Evolutionary conservation across 108 stramenopile genomes (phyloP).

Genomic region (Nitzschia inconspicua): DNA sequence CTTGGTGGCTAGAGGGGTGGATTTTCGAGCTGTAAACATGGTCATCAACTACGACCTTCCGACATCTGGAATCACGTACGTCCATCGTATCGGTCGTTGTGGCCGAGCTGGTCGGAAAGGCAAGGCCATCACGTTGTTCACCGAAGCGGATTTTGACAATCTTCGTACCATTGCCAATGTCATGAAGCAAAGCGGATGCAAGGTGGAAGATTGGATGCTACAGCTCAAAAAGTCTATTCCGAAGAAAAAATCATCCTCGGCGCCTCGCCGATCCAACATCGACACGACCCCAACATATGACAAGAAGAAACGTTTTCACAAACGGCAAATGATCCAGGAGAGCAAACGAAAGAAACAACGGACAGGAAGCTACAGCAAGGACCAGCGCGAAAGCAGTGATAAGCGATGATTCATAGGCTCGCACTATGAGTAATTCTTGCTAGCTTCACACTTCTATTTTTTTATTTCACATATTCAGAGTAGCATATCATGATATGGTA

Average conservation of each 20-base stretch:
- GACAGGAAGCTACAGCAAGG: too few species aligned
- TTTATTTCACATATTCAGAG: too few species aligned
- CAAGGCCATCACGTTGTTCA: slow-evolving; percentile 94
- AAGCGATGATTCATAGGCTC: too few species aligned
- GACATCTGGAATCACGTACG: slow-evolving; percentile 82
- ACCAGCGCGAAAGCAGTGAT: too few species aligned
- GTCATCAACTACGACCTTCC: slow-evolving; percentile 98
- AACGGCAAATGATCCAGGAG: slow-evolving; percentile 30
- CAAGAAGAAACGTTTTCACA: slow-evolving; percentile 54
- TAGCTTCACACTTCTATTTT: too few species aligned
- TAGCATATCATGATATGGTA: too few species aligned
- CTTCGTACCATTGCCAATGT: slow-evolving; percentile 94
- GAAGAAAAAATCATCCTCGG: slow-evolving; percentile 24
- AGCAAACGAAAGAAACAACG: slow-evolving; percentile 12
- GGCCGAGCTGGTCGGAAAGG: slow-evolving; percentile 93
- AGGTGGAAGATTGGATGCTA: slow-evolving; percentile 93
- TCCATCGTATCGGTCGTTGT: slow-evolving; percentile 96
- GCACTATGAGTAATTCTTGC: too few species aligned
- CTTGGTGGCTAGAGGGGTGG: slow-evolving; percentile 95
- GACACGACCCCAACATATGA: slow-evolving; percentile 81
- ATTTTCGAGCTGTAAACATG: slow-evolving; percentile 95
- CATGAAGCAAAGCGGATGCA: slow-evolving; percentile 89
- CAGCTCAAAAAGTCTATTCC: slow-evolving; percentile 31
- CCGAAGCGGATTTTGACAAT: slow-evolving; percentile 85
- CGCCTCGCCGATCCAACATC: slow-evolving; percentile 45